Conservation (phyloP, 2,329 filamentous ascomycete genomes). For the Cercospora zeae-maydis region DNA sequence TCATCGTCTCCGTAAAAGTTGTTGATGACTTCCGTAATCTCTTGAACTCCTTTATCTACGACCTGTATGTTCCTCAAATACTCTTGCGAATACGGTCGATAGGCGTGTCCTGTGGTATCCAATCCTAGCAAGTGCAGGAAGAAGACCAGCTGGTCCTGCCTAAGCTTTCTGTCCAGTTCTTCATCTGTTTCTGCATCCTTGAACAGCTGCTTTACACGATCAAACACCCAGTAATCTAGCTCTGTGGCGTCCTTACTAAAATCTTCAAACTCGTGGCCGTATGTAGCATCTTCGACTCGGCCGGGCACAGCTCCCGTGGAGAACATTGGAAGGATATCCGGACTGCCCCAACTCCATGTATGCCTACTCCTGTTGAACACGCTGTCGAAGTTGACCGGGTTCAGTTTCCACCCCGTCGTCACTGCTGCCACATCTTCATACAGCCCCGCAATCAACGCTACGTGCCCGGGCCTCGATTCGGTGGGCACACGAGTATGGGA, state of each 20-base stretch:
- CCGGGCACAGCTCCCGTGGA: slow-evolving; percentile 85
- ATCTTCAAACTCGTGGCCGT: slow-evolving; percentile 81
- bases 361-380: slow-evolving; percentile 96
- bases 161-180: slow-evolving; percentile 67
- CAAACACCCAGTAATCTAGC: slow-evolving; percentile 93
- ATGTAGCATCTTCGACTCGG: slow-evolving; percentile 80
- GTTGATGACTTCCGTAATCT: slow-evolving; percentile 76
- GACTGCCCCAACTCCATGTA: slow-evolving; percentile 99
- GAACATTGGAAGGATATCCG: slow-evolving; percentile 97
- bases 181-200: slow-evolving; percentile 72
- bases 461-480: slow-evolving; percentile 92
- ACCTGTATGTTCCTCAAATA: slow-evolving; percentile 93
- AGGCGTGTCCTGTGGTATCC: slow-evolving; percentile 83
- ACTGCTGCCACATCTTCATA: slow-evolving; percentile 98
- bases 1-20: slow-evolving; percentile 78
- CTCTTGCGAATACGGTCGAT: slow-evolving; percentile 89
- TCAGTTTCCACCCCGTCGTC: slow-evolving; percentile 96
- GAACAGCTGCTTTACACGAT: slow-evolving; percentile 85
- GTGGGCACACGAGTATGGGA: slow-evolving; percentile 96
- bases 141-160: slow-evolving; percentile 85
- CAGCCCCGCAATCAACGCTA: slow-evolving; percentile 90
- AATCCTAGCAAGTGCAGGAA: slow-evolving; percentile 91
- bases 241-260: slow-evolving; percentile 77
- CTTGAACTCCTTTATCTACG: slow-evolving; percentile 83
- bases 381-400: slow-evolving; percentile 97